A percentile compares a stretch with the other conserved stretches of the same genome.
phyloP scores from a whole-genome alignment of 768 basidiomycete species.

The Pleurotus tuber-regium region DNA sequence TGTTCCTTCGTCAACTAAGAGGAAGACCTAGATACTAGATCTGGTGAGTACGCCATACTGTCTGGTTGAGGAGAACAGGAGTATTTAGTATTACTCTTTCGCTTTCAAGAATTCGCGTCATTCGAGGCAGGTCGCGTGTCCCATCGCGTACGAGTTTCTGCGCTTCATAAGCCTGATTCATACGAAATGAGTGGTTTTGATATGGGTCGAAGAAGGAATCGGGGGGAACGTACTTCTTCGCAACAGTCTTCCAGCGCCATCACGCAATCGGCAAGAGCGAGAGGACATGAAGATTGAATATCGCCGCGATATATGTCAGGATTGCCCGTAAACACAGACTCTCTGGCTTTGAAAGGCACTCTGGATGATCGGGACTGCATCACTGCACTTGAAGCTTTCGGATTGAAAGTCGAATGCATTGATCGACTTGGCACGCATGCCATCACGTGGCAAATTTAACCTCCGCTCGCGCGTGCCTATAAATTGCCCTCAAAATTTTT shows the following conservation, averaged over 20 bases:
- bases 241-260: slow-evolving; percentile 79
- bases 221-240: slow-evolving; percentile 52
- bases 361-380: slow-evolving; percentile 52
- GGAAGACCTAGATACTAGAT: slow-evolving; percentile 53
- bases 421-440: neutral
- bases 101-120: slow-evolving; percentile 63
- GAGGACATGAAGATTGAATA: slow-evolving; percentile 62
- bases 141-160: slow-evolving; percentile 68
- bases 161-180: slow-evolving; percentile 58
- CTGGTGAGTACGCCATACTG: neutral
- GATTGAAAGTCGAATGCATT: neutral
- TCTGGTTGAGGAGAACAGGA: neutral
- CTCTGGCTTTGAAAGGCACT: slow-evolving; percentile 53
- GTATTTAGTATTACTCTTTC: slow-evolving; percentile 53
- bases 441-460: slow-evolving; percentile 17
- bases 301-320: slow-evolving; percentile 67
- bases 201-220: neutral
- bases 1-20: slow-evolving; percentile 70
- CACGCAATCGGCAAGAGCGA: slow-evolving; percentile 73
- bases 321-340: slow-evolving; percentile 71
- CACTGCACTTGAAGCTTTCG: neutral
- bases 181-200: slow-evolving; percentile 3
- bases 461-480: slow-evolving; percentile 27
- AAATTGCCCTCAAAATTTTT: slow-evolving; percentile 21
- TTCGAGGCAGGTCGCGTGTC: slow-evolving; percentile 68